Conservation (phyloP, 495 filamentous ascomycete genomes). For the Parathielavia appendiculata region DNA sequence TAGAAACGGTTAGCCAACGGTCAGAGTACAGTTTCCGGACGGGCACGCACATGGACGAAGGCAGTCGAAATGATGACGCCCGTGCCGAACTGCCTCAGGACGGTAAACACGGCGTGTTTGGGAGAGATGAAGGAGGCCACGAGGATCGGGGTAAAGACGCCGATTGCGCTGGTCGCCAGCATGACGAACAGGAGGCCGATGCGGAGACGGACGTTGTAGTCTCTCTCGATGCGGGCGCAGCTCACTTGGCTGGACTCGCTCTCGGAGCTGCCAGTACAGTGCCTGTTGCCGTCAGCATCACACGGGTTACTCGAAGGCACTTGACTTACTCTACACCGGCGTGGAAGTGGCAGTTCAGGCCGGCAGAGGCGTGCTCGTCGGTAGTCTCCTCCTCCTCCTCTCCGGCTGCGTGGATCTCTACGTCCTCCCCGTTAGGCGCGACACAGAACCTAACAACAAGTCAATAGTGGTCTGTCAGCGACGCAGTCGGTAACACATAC, state of each 20-base stretch:
- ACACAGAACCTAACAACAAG: not conserved
- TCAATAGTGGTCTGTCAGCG: not conserved
- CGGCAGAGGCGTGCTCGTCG: constrained; percentile 11
- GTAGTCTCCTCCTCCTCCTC: not conserved
- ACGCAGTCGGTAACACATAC: not conserved
- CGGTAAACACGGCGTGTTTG: constrained; percentile 5
- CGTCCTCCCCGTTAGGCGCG: constrained; percentile 10
- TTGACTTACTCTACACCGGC: constrained; percentile 56
- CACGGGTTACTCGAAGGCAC: too few relatives aligned
- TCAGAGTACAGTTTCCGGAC: too few relatives aligned
- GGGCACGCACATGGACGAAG: constrained; percentile 57
- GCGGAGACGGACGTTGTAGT: constrained; percentile 56
- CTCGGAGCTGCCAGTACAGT: constrained; percentile 41
- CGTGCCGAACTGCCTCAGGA: constrained; percentile 68
- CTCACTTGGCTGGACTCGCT: constrained; percentile 20
- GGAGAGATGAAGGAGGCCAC: constrained; percentile 4
- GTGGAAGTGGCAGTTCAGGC: constrained; percentile 55
- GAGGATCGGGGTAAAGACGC: constrained; percentile 38
- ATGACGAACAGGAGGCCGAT: constrained; percentile 57
- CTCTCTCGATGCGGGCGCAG: constrained; percentile 43
- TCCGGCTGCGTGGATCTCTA: not conserved
- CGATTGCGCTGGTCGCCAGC: constrained; percentile 28
- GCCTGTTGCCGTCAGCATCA: constrained; percentile 24
- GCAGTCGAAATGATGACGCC: constrained; percentile 68
- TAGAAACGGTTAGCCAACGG: constrained; percentile 26